Base-by-base conservation (phyloP, 768 basidiomycete genomes). In the Xerocomellus chrysenteron region DNA sequence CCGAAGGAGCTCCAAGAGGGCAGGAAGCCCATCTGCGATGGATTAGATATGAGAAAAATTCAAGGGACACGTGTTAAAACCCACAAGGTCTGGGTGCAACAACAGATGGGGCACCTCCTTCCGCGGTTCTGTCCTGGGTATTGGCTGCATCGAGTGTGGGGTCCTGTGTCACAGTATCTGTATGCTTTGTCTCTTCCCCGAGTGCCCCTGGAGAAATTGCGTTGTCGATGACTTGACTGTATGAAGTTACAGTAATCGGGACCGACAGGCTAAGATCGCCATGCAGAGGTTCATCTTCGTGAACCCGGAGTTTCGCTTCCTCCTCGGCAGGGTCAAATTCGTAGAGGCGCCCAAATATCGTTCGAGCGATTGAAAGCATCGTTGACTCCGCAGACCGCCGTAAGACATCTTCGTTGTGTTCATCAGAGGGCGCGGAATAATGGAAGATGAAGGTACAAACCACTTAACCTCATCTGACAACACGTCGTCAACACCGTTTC, bases 401-500 rank as follows among this genome's bases (percentile, higher is more conserved):
- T 16, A 97, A 78, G 56, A 88, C 88, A 74, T 95, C 94, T 97
- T 69, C 8, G 35, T 32, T 58, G 28, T 52, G 50, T 44, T 56
- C 45, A 56, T 65, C 54, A 72, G 64, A 16, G 28, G 51, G 35
- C n/a, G 50, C 37, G 7, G 11, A 58, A 45, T 14, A n/a, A 30
- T 16, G 52, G 30, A 53, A 58, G 48, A 59, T 35, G 42, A 54
- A 21, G 36, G 9, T 26, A 78, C 90, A 59, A 63, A 96, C 94
- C 94, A 65, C 91, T 92, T n/a, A 98, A 78, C 52, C 97, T 81
- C 84, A 97, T 95, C 70, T 98, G 91, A 71, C 96, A 98, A 62
- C 94, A 94, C 48, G 96, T 98, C 12, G 94, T 96, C 62, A 99
- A 73, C 5, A 98, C 96, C 1, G 95, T 96, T 73, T 99, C 97